Percentiles rank a stretch among this genome's conserved stretches.
Evolutionary conservation across 805 yeast genomes (phyloP).

Genomic region (Sungouiozyma ichnusensis): DNA sequence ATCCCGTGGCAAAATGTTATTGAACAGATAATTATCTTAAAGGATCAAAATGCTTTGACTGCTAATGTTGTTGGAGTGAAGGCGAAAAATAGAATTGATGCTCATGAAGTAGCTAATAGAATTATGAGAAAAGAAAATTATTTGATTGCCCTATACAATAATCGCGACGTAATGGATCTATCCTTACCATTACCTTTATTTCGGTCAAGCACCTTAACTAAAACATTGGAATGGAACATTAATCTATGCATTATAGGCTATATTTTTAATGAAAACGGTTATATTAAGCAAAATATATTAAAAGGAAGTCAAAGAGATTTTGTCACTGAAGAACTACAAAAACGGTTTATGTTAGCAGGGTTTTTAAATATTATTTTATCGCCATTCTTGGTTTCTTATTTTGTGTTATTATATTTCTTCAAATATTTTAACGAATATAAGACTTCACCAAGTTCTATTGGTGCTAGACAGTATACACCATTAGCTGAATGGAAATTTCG

Average conservation of each 20-base stretch:
- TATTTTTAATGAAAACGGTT: slow-evolving; percentile 76
- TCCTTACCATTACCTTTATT: slow-evolving; percentile 45
- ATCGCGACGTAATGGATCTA: slow-evolving; percentile 52
- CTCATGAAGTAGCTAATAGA: slow-evolving; percentile 90
- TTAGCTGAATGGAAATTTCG: slow-evolving; percentile 91
- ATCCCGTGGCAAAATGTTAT: slow-evolving; percentile 88
- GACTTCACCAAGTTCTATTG: slow-evolving; percentile 73
- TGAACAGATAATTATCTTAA: slow-evolving; percentile 57
- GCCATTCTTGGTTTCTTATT: slow-evolving; percentile 79
- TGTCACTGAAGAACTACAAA: slow-evolving; percentile 56
- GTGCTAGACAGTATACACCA: slow-evolving; percentile 84
- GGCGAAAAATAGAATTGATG: slow-evolving; percentile 68
- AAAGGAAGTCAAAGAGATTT: slow-evolving; percentile 60
- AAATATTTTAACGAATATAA: slow-evolving; percentile 88
- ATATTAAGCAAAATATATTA: slow-evolving; percentile 58
- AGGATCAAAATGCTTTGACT: slow-evolving; percentile 65
- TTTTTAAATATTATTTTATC: slow-evolving; percentile 70
- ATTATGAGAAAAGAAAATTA: slow-evolving; percentile 94
- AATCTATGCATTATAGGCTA: slow-evolving; percentile 80
- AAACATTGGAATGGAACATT: slow-evolving; percentile 90
- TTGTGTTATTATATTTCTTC: slow-evolving; percentile 74
- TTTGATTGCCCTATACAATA: slow-evolving; percentile 80
- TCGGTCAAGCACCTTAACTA: slow-evolving; percentile 46
- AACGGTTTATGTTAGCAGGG: slow-evolving; percentile 83
- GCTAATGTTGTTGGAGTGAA: slow-evolving; percentile 45